Evolutionary conservation across 2,329 filamentous ascomycete genomes (phyloP).

Genomic region (Corynespora cassiicola): DNA sequence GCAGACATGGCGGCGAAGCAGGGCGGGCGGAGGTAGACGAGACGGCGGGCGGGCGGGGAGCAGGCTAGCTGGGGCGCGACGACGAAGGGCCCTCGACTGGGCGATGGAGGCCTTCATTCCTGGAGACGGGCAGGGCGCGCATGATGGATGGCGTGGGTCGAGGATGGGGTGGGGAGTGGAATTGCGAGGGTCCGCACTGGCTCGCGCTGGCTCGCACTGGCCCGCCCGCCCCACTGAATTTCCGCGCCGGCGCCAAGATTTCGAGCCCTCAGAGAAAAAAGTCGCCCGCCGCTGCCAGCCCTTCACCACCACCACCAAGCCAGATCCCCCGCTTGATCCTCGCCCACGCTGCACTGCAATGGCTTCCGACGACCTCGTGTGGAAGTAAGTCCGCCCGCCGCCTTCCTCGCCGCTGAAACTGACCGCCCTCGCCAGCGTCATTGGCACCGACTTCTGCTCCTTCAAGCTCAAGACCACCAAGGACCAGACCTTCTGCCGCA

Average conservation of each 20-base stretch:
- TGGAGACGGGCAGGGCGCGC: slow-evolving; percentile 23
- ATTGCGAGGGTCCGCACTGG: slow-evolving; percentile 24
- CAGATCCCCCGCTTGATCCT: no score
- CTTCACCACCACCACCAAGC: slow-evolving; percentile 2
- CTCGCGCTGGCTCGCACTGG: slow-evolving; percentile 24
- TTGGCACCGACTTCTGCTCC: slow-evolving; percentile 92
- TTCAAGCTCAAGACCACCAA: slow-evolving; percentile 82
- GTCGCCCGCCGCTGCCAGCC: slow-evolving; percentile 1
- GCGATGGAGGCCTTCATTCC: slow-evolving; percentile 44
- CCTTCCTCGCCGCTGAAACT: neutral
- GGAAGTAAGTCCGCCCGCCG: neutral
- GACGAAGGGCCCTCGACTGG: no score
- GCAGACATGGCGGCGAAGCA: slow-evolving; percentile 8
- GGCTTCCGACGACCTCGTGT: slow-evolving; percentile 35
- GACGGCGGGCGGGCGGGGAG: neutral
- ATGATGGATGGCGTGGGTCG: slow-evolving; percentile 25
- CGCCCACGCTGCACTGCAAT: slow-evolving; percentile 16
- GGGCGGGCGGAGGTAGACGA: slow-evolving; percentile 1
- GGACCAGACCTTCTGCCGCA: slow-evolving; percentile 87
- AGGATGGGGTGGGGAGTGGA: slow-evolving; percentile 7
- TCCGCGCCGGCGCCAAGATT: slow-evolving; percentile 17
- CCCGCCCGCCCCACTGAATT: slow-evolving; percentile 12
- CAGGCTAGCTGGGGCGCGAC: slow-evolving; percentile 14
- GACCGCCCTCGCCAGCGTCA: slow-evolving; percentile 66
- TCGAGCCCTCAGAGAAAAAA: slow-evolving; percentile 5